A percentile compares a stretch with the other conserved stretches of the same genome.
phyloP scores from a whole-genome alignment of 192 early-diverging fungal species.

The Martensiomyces pterosporus region DNA sequence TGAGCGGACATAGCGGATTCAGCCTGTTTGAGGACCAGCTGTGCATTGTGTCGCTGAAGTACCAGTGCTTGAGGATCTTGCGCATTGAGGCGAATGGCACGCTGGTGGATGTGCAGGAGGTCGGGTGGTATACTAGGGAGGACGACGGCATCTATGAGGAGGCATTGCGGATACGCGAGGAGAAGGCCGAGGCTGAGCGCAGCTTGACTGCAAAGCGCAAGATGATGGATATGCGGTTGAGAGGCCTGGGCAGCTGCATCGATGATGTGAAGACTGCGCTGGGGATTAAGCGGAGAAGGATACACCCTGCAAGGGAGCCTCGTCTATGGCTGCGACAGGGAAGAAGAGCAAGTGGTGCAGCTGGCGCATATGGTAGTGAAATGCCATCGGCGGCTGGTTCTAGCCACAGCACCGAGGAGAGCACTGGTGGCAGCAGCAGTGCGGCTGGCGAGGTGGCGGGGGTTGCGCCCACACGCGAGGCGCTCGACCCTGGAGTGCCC shows the following conservation, averaged over 20 bases:
- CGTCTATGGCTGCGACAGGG: too few relatives aligned
- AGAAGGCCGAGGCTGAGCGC: conserved; percentile 5
- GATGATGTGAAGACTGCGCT: conserved; percentile 15
- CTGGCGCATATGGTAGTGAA: too few relatives aligned
- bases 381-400: too few relatives aligned
- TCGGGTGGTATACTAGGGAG: conserved; percentile 45
- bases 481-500: conserved; percentile 3
- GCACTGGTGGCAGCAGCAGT: too few relatives aligned
- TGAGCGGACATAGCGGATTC: conserved; percentile 44
- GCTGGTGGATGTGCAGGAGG: conserved; percentile 30
- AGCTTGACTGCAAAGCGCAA: conserved; percentile 8
- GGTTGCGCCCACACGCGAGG: conserved; percentile 6
- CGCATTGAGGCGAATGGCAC: conserved; percentile 23
- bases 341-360: too few relatives aligned
- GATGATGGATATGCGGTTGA: background rate
- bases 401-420: too few relatives aligned
- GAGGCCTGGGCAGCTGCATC: conserved; percentile 14
- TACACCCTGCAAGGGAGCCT: background rate
- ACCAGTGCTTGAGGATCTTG: conserved; percentile 46
- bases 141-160: conserved; percentile 40
- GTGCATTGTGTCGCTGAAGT: conserved; percentile 40
- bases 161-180: conserved; percentile 20
- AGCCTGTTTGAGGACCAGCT: conserved; percentile 37
- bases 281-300: conserved; percentile 14
- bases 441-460: too few relatives aligned